A percentile compares a stretch with the other conserved stretches of the same genome.
Conservation (phyloP, 139 green algal genomes). For the Desmodesmus armatus region DNA sequence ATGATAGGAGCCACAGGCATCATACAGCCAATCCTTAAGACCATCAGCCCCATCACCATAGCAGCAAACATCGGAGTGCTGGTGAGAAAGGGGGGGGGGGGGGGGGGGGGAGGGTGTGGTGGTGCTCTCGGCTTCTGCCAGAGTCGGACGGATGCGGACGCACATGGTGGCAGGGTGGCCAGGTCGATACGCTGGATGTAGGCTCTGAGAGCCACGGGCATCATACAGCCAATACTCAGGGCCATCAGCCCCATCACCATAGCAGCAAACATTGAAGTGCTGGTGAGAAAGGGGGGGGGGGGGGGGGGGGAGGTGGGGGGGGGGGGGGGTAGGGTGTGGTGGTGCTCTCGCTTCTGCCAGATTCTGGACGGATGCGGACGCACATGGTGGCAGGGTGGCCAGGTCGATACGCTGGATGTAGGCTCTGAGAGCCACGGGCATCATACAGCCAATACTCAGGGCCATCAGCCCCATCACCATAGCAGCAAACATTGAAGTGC, state of each 20-base stretch:
- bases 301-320: too few relatives aligned
- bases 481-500: conserved; percentile 65
- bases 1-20: conserved; percentile 50
- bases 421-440: too few relatives aligned
- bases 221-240: background rate
- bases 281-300: conserved; percentile 44
- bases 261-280: conserved; percentile 44
- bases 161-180: too few relatives aligned
- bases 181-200: too few relatives aligned
- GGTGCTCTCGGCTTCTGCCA: background rate
- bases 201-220: too few relatives aligned
- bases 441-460: conserved; percentile 39
- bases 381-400: too few relatives aligned
- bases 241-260: background rate
- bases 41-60: conserved; percentile 61
- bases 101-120: background rate
- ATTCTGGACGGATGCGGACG: too few relatives aligned
- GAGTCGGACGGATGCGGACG: too few relatives aligned
- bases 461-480: conserved; percentile 64
- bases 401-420: too few relatives aligned
- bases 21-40: conserved; percentile 44
- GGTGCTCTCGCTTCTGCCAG: background rate
- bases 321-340: background rate
- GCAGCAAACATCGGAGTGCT: conserved; percentile 66
- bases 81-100: conserved; percentile 21